Evolutionary conservation across 805 yeast genomes (phyloP), one percentile per base, ranked within the genome.

Genomic region (Starmerella geochares): DNA sequence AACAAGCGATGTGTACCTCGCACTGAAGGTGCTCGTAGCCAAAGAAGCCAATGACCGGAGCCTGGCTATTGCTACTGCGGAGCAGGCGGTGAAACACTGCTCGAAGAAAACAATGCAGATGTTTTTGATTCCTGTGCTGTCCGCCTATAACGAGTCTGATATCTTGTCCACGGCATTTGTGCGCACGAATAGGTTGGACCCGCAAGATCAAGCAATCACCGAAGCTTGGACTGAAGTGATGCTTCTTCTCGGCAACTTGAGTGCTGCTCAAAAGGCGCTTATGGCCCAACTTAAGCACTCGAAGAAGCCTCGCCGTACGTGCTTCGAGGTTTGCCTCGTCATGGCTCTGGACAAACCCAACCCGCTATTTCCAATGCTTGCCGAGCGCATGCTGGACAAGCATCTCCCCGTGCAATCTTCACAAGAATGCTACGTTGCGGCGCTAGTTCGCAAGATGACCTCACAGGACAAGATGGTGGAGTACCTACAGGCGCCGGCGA

Each of bases 391-490:
- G 54, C 62, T 83, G 25, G 78, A 74, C 25, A 64, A 65, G n/a
- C 61, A 73, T 16, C 67, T 68, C 39, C 85, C 90, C 1, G 68
- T 72, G 40, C 56, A 67, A 36, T 68, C 71, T 19, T 76, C 81
- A 8, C 94, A 86, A 57, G 94, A 87, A 52, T 66, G 74, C 2
- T 85, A 68, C 55, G 76, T 86, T 2, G 72, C 73, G 50, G 79
- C 78, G 2, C 66, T 71, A 37, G 71, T 84, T 2, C 64, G 80
- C 52, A 63, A 67, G 40, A 55, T 67, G 39, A 66, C 66, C 0
- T 65, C 71, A 19, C 53, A 62, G 10, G 63, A 62, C 0, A 71
- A 70, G 40, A 65, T 73, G 17, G 62, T 71, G 2, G 62, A 61
- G 39, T 61, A 54, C 37, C 56, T 67, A 8, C 48, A 36, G 9